Evolutionary conservation across 768 basidiomycete genomes (phyloP).

Genomic region (Termitomyces heimii): DNA sequence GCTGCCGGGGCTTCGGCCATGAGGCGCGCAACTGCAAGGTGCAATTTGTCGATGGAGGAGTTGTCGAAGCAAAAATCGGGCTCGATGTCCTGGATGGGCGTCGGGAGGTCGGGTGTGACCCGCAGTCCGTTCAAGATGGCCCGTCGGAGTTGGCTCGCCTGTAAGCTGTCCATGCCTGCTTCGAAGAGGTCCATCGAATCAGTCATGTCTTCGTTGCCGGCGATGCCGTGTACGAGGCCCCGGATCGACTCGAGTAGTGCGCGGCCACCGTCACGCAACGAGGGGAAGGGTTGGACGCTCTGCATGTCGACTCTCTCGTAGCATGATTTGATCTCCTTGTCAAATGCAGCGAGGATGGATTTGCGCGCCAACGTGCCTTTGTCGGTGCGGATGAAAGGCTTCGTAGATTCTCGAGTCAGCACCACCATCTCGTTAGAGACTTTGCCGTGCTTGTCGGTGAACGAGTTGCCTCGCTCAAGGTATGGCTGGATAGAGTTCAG

Average conservation of each 20-base stretch:
- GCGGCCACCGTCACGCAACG: constrained; percentile 14
- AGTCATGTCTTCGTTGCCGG: constrained; percentile 16
- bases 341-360: constrained; percentile 24
- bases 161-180: constrained; percentile 34
- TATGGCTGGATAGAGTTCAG: constrained; percentile 21
- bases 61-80: constrained; percentile 25
- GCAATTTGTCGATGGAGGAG: constrained; percentile 21
- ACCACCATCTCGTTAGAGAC: constrained; percentile 32
- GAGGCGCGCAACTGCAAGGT: constrained; percentile 12
- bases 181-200: constrained; percentile 30
- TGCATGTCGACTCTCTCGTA: constrained; percentile 23
- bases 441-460: constrained; percentile 31
- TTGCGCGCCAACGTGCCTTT: constrained; percentile 32
- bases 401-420: constrained; percentile 23
- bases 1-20: constrained; percentile 18
- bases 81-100: constrained; percentile 16
- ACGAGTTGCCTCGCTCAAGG: constrained; percentile 27
- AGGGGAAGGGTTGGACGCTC: constrained; percentile 19
- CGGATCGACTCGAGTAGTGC: constrained; percentile 17
- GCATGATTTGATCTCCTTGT: constrained; percentile 25
- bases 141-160: constrained; percentile 28
- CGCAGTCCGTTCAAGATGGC: constrained; percentile 20
- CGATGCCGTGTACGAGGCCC: constrained; percentile 17
- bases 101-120: constrained; percentile 15
- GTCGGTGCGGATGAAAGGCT: constrained; percentile 28